Evolutionary conservation across 2,329 filamentous ascomycete genomes (phyloP), one percentile per base, ranked within the genome.

Genomic region (Zasmidium citrigriseum): DNA sequence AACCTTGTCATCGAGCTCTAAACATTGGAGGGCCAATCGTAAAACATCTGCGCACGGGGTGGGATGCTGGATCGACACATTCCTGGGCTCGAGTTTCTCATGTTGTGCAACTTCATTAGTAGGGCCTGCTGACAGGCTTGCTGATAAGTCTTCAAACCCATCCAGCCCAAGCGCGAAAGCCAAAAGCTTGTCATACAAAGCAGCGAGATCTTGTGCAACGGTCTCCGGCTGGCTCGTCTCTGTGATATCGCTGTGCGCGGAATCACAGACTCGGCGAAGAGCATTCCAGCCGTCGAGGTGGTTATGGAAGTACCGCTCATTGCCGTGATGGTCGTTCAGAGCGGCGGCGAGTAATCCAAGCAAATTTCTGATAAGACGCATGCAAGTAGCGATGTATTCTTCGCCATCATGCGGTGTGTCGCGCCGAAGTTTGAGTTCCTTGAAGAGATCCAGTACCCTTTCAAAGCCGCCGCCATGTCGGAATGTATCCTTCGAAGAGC

Each of bases 251-350:
- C n/a, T 27, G 20, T 59, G 60, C 10, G 61, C 49, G 72, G 85
- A 86, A 61, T 83, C 84, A 76, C 93, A 83, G 4, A 84, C 85
- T 70, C 90, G 85, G 69, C 95, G 88, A 55, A 97, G 73, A 7
- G 86, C 84, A 63, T 86, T 82, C 88, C 91, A 96, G 2, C 93
- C 87, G 58, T 90, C 84, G 25, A 96, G 86, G 64, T 86, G 83
- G 65, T 86, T 87, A 58, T 86, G 84, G 72, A 98, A 98, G 77
- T 93, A 97, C 66, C 90, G 86, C 69, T 88, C 85, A 75, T 98
- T 99, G 20, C 93, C 93, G 48, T 88, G 82, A 73, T 98, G 92
- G 47, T 86, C 86, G 54, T 86, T 84, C 64, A 99, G 83, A 14
- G 87, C 86, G 49, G 89, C 88, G 1, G 89, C 88, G 24, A 98